Percentiles rank a stretch among this genome's conserved stretches.
phyloP scores from a whole-genome alignment of 2,329 filamentous ascomycete species.

The Calcarisporium arbuscula region DNA sequence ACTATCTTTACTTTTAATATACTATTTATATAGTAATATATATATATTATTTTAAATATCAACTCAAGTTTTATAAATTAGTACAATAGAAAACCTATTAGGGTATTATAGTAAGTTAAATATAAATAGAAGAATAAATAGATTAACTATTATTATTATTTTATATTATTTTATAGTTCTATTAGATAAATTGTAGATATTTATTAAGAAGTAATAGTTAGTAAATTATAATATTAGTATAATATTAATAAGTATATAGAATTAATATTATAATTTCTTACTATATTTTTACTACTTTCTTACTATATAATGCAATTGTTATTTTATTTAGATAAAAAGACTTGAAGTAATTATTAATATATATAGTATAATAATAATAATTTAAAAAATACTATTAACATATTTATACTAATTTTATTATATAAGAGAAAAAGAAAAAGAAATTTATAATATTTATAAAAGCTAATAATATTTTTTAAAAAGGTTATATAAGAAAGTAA shows the following conservation, averaged over 20 bases:
- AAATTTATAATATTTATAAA: constrained; percentile 1
- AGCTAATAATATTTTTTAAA: neutral
- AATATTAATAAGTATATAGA: constrained; percentile 2
- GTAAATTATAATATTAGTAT: constrained; percentile 1
- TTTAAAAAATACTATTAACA: neutral
- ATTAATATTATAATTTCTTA: constrained; percentile 1
- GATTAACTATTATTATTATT: no score
- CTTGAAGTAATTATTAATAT: neutral
- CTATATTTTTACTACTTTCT: neutral
- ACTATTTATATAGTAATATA: no score
- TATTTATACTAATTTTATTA: neutral
- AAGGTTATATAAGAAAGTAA: neutral
- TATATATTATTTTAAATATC: no score
- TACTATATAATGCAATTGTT: constrained; percentile 1
- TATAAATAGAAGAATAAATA: no score
- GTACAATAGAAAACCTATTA: no score
- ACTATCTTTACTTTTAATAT: no score
- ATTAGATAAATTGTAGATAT: no score
- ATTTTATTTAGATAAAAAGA: neutral
- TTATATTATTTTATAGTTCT: no score
- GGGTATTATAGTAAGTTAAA: no score
- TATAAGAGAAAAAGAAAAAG: neutral
- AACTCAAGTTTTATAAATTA: no score
- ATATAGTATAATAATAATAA: neutral
- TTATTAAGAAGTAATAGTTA: constrained; percentile 1